phyloP scores from a whole-genome alignment of 768 basidiomycete genomes.

The Phylloporus sp. region DNA sequence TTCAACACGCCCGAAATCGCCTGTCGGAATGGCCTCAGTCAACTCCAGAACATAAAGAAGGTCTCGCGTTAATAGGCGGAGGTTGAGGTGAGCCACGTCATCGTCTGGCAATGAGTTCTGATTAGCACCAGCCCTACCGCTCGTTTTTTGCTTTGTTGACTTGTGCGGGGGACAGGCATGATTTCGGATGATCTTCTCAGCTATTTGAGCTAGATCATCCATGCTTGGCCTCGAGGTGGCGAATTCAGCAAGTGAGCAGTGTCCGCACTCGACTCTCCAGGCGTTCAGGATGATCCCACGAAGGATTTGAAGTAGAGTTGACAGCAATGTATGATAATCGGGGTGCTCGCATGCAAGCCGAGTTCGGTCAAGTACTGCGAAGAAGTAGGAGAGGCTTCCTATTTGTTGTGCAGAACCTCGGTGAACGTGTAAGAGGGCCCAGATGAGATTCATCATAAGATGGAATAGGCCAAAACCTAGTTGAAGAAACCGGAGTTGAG shows the following conservation, averaged over 20 bases:
- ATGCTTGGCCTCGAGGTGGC: neutral
- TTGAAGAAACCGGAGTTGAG: neutral
- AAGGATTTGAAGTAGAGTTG: neutral
- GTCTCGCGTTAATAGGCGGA: neutral
- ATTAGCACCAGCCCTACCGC: too few species aligned
- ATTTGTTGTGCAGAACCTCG: slow-evolving; percentile 21
- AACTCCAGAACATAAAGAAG: neutral
- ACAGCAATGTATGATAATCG: neutral
- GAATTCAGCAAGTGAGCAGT: neutral
- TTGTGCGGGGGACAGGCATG: too few species aligned
- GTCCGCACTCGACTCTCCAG: neutral
- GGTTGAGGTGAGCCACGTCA: neutral
- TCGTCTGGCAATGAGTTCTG: too few species aligned
- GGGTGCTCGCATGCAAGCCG: slow-evolving; percentile 28
- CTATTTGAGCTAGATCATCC: neutral
- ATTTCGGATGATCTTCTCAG: neutral
- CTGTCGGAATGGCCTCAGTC: slow-evolving; percentile 1
- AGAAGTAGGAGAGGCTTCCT: slow-evolving; percentile 31
- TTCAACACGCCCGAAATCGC: slow-evolving; percentile 34
- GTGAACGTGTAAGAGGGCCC: slow-evolving; percentile 29
- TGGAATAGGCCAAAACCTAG: slow-evolving; percentile 4
- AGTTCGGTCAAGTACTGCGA: slow-evolving; percentile 22
- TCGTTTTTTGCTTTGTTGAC: too few species aligned
- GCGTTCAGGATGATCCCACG: neutral
- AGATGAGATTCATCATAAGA: slow-evolving; percentile 31